Base-by-base conservation (phyloP, 2,329 filamentous ascomycete species). In the Sporothrix globosa region DNA sequence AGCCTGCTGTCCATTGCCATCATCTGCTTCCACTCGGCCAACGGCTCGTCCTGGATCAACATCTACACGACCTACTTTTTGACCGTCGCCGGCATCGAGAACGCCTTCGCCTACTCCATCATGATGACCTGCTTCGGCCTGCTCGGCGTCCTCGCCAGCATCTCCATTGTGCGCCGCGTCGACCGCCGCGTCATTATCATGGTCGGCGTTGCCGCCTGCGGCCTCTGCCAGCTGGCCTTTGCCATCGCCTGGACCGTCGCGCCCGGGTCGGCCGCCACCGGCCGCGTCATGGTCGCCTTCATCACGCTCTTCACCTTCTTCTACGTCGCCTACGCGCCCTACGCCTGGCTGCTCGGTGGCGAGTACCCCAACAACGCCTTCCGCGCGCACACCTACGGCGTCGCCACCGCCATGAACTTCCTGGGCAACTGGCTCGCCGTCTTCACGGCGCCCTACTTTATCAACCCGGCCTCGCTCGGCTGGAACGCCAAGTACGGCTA, bases 371-470 rank as follows among this genome's bases (percentile, higher is more conserved):
- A 78, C 71, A 81, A 80, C 58, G 77, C 78, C 63, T 76, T 82
- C 17, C 80, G 81, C 19, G 78, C 78, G 5, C 78, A 81, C 72
- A 81, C 78, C 2, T 81, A 79, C 67, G 80, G 80, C 6, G 14
- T 81, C 6, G 78, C 77, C 7, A 80, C 80, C 2, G 80, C 79
- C 1, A 54, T 80, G 21, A 80, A 80, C 73, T 82, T 81, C 71
- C 74, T 82, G 10, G 79, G 79, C 6, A 80, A 80, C 71, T 82
- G 80, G 79, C 72, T 81, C 1, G 79, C 4, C 79, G 44, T 48
- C n/a, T 65, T 81, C 65, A 81, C 79, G 1, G 80, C 80, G 3
- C 81, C 81, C 0, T 82, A 82, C 69, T 82, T 82, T 72, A 82
- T 82, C 72, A 82, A 82, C 69, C 80, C 80, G 0, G 78, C 79